phyloP scores from a whole-genome alignment of 805 yeast genomes.

The Candida arabinofermentans region DNA sequence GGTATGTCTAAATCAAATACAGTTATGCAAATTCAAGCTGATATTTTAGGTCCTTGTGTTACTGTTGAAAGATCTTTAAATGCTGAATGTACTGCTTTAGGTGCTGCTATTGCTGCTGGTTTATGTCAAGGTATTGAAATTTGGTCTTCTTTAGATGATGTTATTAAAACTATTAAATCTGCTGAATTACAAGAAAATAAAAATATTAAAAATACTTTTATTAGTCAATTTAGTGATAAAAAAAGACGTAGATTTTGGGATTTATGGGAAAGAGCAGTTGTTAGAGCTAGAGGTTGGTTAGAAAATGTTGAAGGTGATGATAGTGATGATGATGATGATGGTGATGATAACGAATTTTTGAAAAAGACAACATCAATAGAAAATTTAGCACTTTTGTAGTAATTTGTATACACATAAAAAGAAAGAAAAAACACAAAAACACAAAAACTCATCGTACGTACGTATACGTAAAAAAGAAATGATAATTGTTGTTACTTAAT shows the following conservation, averaged over 20 bases:
- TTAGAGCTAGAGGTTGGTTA: slow-evolving; percentile 80
- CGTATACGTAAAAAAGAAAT: too few relatives aligned
- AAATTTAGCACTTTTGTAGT: too few relatives aligned
- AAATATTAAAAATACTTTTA: slow-evolving; percentile 13
- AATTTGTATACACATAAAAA: too few relatives aligned
- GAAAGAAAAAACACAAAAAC: too few relatives aligned
- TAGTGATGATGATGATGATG: slow-evolving; percentile 9
- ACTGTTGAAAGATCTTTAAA: slow-evolving; percentile 76
- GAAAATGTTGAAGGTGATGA: slow-evolving; percentile 13
- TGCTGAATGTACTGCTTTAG: slow-evolving; percentile 90
- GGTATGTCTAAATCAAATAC: slow-evolving; percentile 92
- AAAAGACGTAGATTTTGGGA: slow-evolving; percentile 62
- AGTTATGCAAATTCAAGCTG: slow-evolving; percentile 92
- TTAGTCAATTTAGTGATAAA: slow-evolving; percentile 43
- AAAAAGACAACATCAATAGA: too few relatives aligned
- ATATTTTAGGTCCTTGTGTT: slow-evolving; percentile 83
- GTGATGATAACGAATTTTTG: too few relatives aligned
- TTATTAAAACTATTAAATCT: slow-evolving; percentile 39
- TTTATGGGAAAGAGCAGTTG: slow-evolving; percentile 83
- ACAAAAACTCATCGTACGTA: too few relatives aligned
- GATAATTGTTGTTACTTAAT: too few relatives aligned
- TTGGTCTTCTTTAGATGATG: slow-evolving; percentile 76
- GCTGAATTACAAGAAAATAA: slow-evolving; percentile 11
- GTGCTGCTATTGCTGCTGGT: slow-evolving; percentile 96
- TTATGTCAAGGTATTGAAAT: slow-evolving; percentile 56